Evolutionary conservation across 495 filamentous ascomycete genomes (phyloP).

Genomic region (Podospora tetraspora): DNA sequence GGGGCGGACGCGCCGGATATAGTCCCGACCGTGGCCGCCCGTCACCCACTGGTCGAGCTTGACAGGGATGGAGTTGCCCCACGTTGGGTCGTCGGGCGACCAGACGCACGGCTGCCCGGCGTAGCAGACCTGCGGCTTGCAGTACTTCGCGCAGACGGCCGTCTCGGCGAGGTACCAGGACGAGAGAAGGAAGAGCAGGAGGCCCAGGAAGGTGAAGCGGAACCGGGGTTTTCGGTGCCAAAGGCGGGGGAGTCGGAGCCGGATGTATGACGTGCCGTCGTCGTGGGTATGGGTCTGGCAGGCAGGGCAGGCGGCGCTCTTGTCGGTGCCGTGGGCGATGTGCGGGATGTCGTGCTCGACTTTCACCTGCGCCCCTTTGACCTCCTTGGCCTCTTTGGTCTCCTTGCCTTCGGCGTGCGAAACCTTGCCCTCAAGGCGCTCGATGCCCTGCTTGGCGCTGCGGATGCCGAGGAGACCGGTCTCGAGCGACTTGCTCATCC

Average conservation of each 20-base stretch:
- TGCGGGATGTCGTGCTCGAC: conserved; percentile 1
- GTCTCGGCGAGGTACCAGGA: conserved; percentile 58
- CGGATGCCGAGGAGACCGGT: conserved; percentile 58
- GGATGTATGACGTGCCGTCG: conserved; percentile 26
- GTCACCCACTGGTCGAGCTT: conserved; percentile 52
- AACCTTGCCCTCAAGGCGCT: conserved; percentile 58
- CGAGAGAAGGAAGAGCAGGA: conserved; percentile 42
- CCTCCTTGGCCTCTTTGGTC: background rate
- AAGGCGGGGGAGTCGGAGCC: conserved; percentile 55
- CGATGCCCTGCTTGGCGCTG: conserved; percentile 60
- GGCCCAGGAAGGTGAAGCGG: conserved; percentile 55
- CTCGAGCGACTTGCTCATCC: conserved; percentile 54
- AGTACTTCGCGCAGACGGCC: conserved; percentile 56
- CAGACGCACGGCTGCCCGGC: conserved; percentile 41
- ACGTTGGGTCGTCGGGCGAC: conserved; percentile 47
- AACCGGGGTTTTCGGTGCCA: conserved; percentile 45
- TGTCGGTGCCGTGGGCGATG: conserved; percentile 3
- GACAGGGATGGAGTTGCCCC: conserved; percentile 49
- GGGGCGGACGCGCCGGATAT: conserved; percentile 26
- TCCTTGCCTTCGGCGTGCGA: conserved; percentile 35
- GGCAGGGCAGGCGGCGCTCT: conserved; percentile 6
- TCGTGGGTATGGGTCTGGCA: conserved; percentile 7
- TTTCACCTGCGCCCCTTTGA: background rate
- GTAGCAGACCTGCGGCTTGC: conserved; percentile 49
- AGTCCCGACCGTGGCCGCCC: conserved; percentile 36